A percentile compares a stretch with the other conserved stretches of the same genome.
Evolutionary conservation across 208 protist species (phyloP).

Genomic region (Angomonas deanei): DNA sequence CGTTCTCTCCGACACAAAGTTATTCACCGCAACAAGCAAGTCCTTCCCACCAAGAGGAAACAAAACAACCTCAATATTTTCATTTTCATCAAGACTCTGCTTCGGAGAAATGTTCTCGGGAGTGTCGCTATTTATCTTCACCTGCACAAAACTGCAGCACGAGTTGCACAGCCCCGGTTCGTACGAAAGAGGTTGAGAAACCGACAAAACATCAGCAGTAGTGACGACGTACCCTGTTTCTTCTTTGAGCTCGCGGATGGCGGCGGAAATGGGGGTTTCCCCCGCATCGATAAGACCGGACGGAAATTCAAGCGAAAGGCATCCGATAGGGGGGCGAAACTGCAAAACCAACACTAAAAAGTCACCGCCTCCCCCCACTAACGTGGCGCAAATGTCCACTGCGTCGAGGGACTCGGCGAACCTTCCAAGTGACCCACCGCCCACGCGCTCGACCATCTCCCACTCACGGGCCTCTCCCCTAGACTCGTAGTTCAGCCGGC

Average conservation of each 20-base stretch:
- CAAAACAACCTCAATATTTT: constrained; percentile 78
- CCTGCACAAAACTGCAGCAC: constrained; percentile 50
- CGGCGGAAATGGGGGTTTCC: constrained; percentile 46
- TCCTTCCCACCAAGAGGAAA: constrained; percentile 32
- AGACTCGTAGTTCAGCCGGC: constrained; percentile 7
- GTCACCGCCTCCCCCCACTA: constrained; percentile 17
- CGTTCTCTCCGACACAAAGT: constrained; percentile 20
- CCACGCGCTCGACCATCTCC: constrained; percentile 67
- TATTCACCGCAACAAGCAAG: constrained; percentile 14
- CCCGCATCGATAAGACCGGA: constrained; percentile 67
- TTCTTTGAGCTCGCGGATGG: constrained; percentile 74
- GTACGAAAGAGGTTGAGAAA: constrained; percentile 36
- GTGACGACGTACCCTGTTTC: constrained; percentile 71
- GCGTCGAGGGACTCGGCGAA: constrained; percentile 32
- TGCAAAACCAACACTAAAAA: constrained; percentile 77
- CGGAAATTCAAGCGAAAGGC: constrained; percentile 70
- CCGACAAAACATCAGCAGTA: constrained; percentile 26
- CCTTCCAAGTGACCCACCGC: constrained; percentile 20
- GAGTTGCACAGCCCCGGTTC: constrained; percentile 73
- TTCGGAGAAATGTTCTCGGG: constrained; percentile 43
- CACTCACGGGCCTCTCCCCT: constrained; percentile 19
- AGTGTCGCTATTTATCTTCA: constrained; percentile 41
- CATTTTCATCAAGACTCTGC: constrained; percentile 54
- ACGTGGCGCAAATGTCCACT: constrained; percentile 63
- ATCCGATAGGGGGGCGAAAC: constrained; percentile 75